A percentile compares a stretch with the other conserved stretches of the same genome.
These are phyloP conservation scores for Pichia kluyveri DNA, from an alignment of 805 yeast genomes.

Conservation along the genomic window DNA sequence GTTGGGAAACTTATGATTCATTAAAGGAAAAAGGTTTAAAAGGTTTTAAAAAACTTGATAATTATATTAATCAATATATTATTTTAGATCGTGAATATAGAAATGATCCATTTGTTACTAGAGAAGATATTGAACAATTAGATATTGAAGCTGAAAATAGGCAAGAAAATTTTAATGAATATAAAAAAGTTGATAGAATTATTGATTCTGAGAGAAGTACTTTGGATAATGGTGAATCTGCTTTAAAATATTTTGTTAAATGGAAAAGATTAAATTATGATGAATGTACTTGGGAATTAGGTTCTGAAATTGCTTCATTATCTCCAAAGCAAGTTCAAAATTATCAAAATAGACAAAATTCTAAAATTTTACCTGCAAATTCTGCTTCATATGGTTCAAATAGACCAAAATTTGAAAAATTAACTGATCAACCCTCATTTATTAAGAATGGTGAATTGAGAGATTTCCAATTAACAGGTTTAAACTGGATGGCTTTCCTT, in stretches of 20 bases:
- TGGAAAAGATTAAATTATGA: slow-evolving; percentile 93
- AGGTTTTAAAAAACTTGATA: slow-evolving; percentile 83
- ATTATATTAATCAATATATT: slow-evolving; percentile 75
- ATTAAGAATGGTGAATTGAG: slow-evolving; percentile 87
- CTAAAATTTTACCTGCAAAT: slow-evolving; percentile 75
- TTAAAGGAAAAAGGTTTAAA: slow-evolving; percentile 38
- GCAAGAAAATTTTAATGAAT: slow-evolving; percentile 77
- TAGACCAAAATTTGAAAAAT: slow-evolving; percentile 86
- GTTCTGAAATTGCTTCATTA: slow-evolving; percentile 71
- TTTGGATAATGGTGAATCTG: slow-evolving; percentile 51
- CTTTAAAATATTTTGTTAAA: slow-evolving; percentile 76
- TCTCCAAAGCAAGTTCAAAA: slow-evolving; percentile 80
- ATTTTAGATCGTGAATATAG: slow-evolving; percentile 68
- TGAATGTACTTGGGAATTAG: slow-evolving; percentile 95
- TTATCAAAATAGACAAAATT: slow-evolving; percentile 71
- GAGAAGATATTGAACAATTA: slow-evolving; percentile 90
- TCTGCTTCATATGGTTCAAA: slow-evolving; percentile 66
- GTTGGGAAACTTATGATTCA: slow-evolving; percentile 72
- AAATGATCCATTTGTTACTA: slow-evolving; percentile 70
- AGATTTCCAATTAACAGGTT: slow-evolving; percentile 95
- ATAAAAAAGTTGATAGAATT: slow-evolving; percentile 79
- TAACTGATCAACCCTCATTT: slow-evolving; percentile 77
- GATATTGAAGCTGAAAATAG: slow-evolving; percentile 82
- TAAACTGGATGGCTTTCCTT: slow-evolving; percentile 98
- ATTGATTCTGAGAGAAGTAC: slow-evolving; percentile 74